Conservation (phyloP, 78 protist genomes). For the Dictyostelium citrinum region DNA sequence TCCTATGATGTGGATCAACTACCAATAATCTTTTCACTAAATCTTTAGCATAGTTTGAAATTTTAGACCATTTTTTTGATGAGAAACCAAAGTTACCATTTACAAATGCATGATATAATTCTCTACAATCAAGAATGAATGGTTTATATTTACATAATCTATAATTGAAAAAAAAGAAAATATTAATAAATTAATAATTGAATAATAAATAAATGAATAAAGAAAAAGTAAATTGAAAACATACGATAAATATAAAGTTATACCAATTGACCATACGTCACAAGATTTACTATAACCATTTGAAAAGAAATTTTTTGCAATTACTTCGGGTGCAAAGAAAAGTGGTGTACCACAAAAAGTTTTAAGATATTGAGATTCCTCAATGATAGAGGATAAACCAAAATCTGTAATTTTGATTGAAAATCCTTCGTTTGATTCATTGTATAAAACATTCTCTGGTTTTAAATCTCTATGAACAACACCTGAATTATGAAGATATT, state of each 20-base stretch:
- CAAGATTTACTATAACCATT: not conserved
- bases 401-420: not conserved
- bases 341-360: not conserved
- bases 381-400: not conserved
- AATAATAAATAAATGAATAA: not conserved
- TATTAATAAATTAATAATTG: too few relatives aligned
- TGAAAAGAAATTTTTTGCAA: not conserved
- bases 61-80: slow-evolving; percentile 15
- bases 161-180: too few relatives aligned
- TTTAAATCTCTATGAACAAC: not conserved
- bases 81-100: slow-evolving; percentile 4
- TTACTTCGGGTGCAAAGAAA: not conserved
- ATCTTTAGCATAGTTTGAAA: slow-evolving; percentile 23
- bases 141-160: not conserved
- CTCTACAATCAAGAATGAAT: not conserved
- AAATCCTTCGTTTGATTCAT: not conserved
- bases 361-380: not conserved
- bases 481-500: not conserved
- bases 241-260: not conserved
- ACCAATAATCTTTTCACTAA: not conserved
- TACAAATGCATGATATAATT: not conserved
- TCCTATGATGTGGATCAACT: not conserved
- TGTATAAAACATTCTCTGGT: not conserved
- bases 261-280: not conserved
- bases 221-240: not conserved